Base-by-base conservation (phyloP, 371 early-diverging fungal species). In the Mortierella sp. region DNA sequence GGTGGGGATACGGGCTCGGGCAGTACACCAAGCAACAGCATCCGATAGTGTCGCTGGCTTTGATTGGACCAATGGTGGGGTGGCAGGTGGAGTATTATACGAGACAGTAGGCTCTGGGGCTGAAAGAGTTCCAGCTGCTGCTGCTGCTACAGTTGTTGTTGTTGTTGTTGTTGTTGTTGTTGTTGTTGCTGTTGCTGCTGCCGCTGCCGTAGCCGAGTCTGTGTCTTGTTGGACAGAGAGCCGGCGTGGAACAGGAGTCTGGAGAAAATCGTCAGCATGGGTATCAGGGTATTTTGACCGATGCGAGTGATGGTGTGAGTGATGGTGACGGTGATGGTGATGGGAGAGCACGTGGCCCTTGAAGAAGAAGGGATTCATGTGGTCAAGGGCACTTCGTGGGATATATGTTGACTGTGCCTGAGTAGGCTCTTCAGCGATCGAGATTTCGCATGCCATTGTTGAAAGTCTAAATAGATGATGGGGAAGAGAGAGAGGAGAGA, bases 1-100 rank as follows among this genome's bases (percentile, higher is more conserved):
- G 15, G 92, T 93, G 2, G 97, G 96, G 63, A 97, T 94, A 28
- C 97, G 90, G 1, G 96, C 95, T 21, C 94, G 66, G 28, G 79
- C 79, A 11, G 79, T 69, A 52, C 79, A 79, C 79, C 79, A 79
- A 1, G 79, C 79, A 29, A 77, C 37, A 12, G 64, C 51, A n/a
- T 65, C 75, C n/a, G 47, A 21, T 1, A 23, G 44, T 30, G 44
- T 45, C 12, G 44, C 7, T 44, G 43, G 60, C 50, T 56, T 12
- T 18, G 7, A 30, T 21, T 63, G 50, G 26, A 48, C 60, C 51
- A 75, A 55, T 7, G 75, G 75, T 28, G 75, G 75, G 16, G 75
- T 75, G 18, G 75, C 66, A 23, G 15, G 62, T 7, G 29, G 65
- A 26, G 75, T 75, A 28, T 58, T 71, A 60, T 76, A 76, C 0